phyloP scores from a whole-genome alignment of 1,284 basidiomycete genomes.

The Fomitopsis betulina region DNA sequence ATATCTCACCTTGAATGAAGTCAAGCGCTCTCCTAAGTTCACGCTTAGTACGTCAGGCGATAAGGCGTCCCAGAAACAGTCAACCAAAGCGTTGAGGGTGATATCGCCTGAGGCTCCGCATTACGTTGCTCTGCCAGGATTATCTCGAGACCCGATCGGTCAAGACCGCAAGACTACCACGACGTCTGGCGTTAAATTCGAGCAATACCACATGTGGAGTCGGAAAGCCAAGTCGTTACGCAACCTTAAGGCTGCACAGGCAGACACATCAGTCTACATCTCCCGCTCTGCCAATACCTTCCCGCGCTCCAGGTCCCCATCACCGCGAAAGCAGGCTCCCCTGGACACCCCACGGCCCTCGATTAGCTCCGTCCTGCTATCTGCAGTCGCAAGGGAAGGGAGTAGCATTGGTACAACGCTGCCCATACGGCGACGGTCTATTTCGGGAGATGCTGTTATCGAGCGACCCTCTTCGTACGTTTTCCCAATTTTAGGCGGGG shows the following conservation, averaged over 20 bases:
- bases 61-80: neutral
- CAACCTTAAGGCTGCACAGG: neutral
- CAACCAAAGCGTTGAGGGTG: conserved; percentile 35
- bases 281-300: neutral
- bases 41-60: neutral
- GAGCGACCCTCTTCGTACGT: neutral
- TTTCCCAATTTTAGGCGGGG: neutral
- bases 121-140: conserved; percentile 47
- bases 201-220: neutral
- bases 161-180: neutral
- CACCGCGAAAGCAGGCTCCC: neutral
- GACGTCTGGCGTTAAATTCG: neutral
- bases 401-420: too few relatives aligned
- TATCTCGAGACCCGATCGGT: conserved; percentile 18
- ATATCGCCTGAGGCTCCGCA: conserved; percentile 60
- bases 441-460: neutral
- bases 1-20: neutral
- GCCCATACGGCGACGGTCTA: neutral
- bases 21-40: neutral
- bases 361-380: neutral
- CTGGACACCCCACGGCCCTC: neutral
- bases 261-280: neutral
- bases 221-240: neutral
- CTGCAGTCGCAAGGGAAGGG: neutral
- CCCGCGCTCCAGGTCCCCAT: neutral